These are phyloP conservation scores for Coprinopsis cinerea DNA, from an alignment of 768 basidiomycete species.

Conservation along the genomic window DNA sequence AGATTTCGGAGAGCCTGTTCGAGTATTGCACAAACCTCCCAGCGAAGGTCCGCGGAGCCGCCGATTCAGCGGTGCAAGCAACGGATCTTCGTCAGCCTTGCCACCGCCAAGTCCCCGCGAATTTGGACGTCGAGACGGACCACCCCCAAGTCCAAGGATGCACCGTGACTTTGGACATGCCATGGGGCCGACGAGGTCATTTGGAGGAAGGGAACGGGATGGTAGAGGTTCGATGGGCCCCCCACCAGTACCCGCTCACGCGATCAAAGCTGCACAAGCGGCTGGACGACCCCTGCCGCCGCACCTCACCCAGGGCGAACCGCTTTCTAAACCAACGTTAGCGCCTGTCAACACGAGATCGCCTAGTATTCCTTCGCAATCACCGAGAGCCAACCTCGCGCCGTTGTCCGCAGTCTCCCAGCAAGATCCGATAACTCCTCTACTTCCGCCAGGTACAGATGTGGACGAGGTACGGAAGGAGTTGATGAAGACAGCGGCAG, in stretches of 20 bases:
- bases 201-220: constrained; percentile 26
- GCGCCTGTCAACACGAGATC: constrained; percentile 28
- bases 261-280: constrained; percentile 32
- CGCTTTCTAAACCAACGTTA: constrained; percentile 33
- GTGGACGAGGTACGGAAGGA: constrained; percentile 67
- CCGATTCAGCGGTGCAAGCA: constrained; percentile 28
- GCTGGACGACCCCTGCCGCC: constrained; percentile 50
- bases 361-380: constrained; percentile 31
- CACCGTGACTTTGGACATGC: constrained; percentile 24
- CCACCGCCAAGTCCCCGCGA: constrained; percentile 21
- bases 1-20: constrained; percentile 25
- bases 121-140: constrained; percentile 28
- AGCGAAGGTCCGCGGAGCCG: constrained; percentile 21
- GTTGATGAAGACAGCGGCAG: constrained; percentile 80
- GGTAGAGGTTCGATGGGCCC: constrained; percentile 47
- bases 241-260: constrained; percentile 39
- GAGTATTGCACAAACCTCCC: constrained; percentile 54
- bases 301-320: constrained; percentile 40
- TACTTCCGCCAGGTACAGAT: constrained; percentile 33
- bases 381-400: constrained; percentile 38
- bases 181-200: constrained; percentile 17
- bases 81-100: constrained; percentile 19
- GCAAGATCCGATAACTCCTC: constrained; percentile 22
- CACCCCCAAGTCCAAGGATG: constrained; percentile 32
- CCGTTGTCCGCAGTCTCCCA: constrained; percentile 34